Base-by-base conservation (phyloP, 1,284 basidiomycete species). In the Papiliotrema fonsecae region DNA sequence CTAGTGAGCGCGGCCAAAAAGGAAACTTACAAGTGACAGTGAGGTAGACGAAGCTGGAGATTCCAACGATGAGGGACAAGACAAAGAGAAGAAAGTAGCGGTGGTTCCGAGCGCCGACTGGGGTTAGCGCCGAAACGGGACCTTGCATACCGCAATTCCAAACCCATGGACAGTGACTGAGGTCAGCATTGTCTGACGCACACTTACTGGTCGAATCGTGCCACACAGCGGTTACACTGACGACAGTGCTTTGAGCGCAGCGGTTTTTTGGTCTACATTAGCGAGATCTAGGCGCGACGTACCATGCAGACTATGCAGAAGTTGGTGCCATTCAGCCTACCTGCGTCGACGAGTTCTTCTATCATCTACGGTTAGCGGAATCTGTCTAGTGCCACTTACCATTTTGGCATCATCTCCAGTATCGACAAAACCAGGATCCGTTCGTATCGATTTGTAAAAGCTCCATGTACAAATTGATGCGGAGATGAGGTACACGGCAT, bases 161-260 rank as follows among this genome's bases (percentile, higher is more conserved):
- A n/a, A 97, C 85, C 94, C 94, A 99, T 7, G 96, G 96, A 64
- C 94, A 97, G 66, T 97, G 93, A 63, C 88, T 92, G 51, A 40
- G 13, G 32, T 38, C 30, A 34, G 42, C 11, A 36, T 37, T 16
- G 21, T 11, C 21, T 26, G 24, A 4, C 7, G 16, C 13, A 31
- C 21, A 77, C 87, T 71, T 66, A 93, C 88, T 97, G 92, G 66
- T 97, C 92, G 64, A 85, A 88, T 42, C 88, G 79, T 6, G 87
- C 88, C 16, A 93, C 80, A 65, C 96, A 98, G 50, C 84, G 83
- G 59, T 93, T 86, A 67, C 93, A 97, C 28, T 88, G 78, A 14
- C 91, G 82, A 75, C 93, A 97, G 69, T 99, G 96, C 71, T 96
- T 97, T 22, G 89, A 93, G 6, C 94, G 82, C 21, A 99, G 76